Conservation (phyloP, 768 basidiomycete species). For the Naganishia randhawae region DNA sequence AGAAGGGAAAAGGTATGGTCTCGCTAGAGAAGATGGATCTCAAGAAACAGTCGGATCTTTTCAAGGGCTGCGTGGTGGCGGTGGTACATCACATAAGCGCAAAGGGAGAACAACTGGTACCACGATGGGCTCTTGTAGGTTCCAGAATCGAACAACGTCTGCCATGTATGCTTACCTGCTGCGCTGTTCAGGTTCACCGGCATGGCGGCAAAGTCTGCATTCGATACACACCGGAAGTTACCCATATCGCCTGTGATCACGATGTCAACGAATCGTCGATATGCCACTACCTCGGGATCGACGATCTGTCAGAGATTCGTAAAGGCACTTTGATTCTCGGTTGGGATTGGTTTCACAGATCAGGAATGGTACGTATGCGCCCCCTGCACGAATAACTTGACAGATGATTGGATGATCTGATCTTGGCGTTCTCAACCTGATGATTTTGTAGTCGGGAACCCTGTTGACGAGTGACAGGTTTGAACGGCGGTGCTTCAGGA, state of each 20-base stretch:
- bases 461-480: not conserved
- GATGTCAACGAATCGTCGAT: not conserved
- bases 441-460: not conserved
- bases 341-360: constrained; percentile 1
- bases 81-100: not conserved
- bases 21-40: not conserved
- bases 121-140: constrained; percentile 1
- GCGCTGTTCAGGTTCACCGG: not conserved
- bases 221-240: constrained; percentile 11
- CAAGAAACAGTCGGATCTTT: not conserved
- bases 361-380: not conserved
- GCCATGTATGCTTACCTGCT: not conserved
- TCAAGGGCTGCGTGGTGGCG: not conserved
- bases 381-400: not conserved
- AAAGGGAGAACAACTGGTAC: constrained; percentile 3
- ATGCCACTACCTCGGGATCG: constrained; percentile 3
- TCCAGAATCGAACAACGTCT: not conserved
- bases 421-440: not conserved
- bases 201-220: constrained; percentile 9
- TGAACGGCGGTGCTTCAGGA: not conserved
- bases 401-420: not conserved
- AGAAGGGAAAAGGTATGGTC: constrained; percentile 6
- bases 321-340: not conserved
- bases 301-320: not conserved
- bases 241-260: constrained; percentile 7